phyloP scores from a whole-genome alignment of 257 asterid species.

The Jasminum sambac region DNA sequence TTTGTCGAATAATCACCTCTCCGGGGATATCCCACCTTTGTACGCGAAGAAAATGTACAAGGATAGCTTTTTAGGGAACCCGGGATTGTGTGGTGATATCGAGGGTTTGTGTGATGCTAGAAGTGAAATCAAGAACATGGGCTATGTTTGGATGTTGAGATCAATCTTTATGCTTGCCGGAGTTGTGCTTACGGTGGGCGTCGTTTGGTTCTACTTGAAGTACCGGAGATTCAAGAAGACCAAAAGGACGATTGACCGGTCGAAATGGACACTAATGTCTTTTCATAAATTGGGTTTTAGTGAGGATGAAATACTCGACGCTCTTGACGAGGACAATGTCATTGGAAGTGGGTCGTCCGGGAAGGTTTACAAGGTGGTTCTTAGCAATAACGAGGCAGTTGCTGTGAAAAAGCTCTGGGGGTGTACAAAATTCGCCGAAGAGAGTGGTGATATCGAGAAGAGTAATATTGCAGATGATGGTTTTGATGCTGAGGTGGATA shows the following conservation, averaged over 20 bases:
- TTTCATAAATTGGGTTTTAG: constrained; percentile 84
- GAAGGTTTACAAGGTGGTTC: constrained; percentile 90
- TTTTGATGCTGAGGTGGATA: constrained; percentile 81
- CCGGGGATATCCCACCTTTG: constrained; percentile 80
- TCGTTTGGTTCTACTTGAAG: constrained; percentile 66
- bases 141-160: constrained; percentile 67
- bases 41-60: constrained; percentile 76
- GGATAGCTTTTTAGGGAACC: constrained; percentile 80
- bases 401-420: constrained; percentile 93
- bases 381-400: constrained; percentile 72
- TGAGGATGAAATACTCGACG: constrained; percentile 77
- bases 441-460: constrained; percentile 61
- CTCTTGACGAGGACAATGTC: constrained; percentile 84
- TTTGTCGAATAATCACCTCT: constrained; percentile 71
- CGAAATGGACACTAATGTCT: constrained; percentile 96
- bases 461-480: constrained; percentile 51
- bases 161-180: constrained; percentile 60
- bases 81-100: constrained; percentile 79
- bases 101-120: constrained; percentile 70
- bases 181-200: constrained; percentile 57
- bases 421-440: constrained; percentile 49
- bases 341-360: constrained; percentile 95
- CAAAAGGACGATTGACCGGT: constrained; percentile 51
- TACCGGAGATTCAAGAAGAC: constrained; percentile 51
- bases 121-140: constrained; percentile 36